Evolutionary conservation across 139 green algal genomes (phyloP).

Genomic region (Asterochloris sp.): DNA sequence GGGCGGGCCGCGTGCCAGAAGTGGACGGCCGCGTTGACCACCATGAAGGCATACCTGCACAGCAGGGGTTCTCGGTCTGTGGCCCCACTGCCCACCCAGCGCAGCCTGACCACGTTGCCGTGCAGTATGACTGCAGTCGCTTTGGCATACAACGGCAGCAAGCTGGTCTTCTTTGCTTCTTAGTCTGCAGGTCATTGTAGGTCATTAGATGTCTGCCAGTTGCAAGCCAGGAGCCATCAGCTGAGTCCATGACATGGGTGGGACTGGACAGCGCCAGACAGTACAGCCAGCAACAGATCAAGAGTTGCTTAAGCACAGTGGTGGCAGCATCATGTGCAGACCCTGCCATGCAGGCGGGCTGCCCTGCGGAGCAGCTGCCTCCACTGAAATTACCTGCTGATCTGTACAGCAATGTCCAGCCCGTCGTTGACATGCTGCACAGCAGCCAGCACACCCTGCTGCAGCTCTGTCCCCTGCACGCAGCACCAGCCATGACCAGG

Average conservation of each 20-base stretch:
- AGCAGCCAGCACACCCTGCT: not conserved
- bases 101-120: not conserved
- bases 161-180: not conserved
- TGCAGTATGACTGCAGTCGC: not conserved
- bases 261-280: too few species aligned
- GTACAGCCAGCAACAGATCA: too few species aligned
- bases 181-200: not conserved
- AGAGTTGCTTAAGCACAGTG: too few species aligned
- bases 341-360: too few species aligned
- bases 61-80: not conserved
- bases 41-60: constrained; percentile 49
- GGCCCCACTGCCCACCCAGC: not conserved
- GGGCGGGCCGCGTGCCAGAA: constrained; percentile 50
- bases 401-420: too few species aligned
- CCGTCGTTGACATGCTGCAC: too few species aligned
- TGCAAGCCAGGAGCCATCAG: not conserved
- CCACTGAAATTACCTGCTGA: too few species aligned
- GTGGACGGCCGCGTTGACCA: constrained; percentile 63
- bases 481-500: too few species aligned
- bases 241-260: not conserved
- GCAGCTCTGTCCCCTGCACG: not conserved
- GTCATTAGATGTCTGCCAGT: constrained; percentile 1
- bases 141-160: not conserved
- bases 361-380: too few species aligned
- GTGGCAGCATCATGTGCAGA: too few species aligned